These are phyloP conservation scores for Canavalia gladiata DNA, from an alignment of 306 rosid species.

Conservation along the genomic window DNA sequence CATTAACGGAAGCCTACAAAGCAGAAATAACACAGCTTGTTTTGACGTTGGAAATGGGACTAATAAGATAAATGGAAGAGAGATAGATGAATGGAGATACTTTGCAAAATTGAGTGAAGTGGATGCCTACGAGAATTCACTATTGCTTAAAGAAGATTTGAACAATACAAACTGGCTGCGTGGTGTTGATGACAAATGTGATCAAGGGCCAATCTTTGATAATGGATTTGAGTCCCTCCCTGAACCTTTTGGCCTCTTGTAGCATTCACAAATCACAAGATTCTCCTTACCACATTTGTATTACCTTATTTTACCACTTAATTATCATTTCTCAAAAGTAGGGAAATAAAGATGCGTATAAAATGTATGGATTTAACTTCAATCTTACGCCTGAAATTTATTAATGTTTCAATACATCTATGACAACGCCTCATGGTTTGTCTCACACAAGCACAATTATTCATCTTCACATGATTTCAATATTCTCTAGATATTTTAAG, in stretches of 20 bases:
- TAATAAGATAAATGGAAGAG: conserved; percentile 52
- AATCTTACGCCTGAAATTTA: neutral
- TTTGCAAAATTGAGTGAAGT: conserved; percentile 61
- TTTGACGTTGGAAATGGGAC: conserved; percentile 50
- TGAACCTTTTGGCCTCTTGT: conserved; percentile 77
- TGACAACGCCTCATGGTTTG: no score
- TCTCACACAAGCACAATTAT: no score
- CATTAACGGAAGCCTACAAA: conserved; percentile 54
- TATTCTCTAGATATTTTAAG: no score
- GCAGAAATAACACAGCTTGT: conserved; percentile 49
- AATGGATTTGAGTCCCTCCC: conserved; percentile 79
- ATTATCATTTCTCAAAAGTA: neutral
- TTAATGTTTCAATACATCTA: neutral
- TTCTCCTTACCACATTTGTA: conserved; percentile 46
- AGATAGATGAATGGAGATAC: conserved; percentile 51
- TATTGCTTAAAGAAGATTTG: conserved; percentile 76
- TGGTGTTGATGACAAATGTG: conserved; percentile 68
- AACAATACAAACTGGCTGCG: conserved; percentile 78
- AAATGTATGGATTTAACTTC: conserved; percentile 22
- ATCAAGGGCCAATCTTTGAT: conserved; percentile 70
- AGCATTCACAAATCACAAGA: conserved; percentile 42
- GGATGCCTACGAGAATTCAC: conserved; percentile 73
- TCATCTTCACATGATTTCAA: no score
- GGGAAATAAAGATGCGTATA: neutral
- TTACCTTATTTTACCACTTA: neutral